Conservation (phyloP, 1,139 yeast genomes). For the Saccharomyces hybrid region DNA sequence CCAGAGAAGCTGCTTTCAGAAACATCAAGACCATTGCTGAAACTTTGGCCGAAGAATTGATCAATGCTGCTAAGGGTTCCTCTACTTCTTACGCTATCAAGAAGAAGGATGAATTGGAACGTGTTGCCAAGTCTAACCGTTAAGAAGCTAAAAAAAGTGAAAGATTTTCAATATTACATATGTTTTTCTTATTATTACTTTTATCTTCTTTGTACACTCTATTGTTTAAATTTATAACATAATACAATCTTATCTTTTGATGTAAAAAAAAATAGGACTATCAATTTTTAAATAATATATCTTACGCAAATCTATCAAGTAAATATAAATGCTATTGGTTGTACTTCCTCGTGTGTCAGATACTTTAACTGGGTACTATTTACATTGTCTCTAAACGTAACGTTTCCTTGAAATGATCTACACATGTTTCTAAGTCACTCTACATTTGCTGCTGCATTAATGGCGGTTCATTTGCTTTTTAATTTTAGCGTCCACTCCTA, state of each 20-base stretch:
- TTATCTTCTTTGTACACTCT: neutral
- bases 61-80: conserved; percentile 99
- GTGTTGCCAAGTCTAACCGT: conserved; percentile 99
- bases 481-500: conserved; percentile 28
- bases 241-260: conserved; percentile 1
- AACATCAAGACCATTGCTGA: conserved; percentile 99
- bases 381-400: neutral
- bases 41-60: conserved; percentile 99
- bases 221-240: conserved; percentile 1
- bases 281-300: neutral
- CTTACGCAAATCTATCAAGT: conserved; percentile 1
- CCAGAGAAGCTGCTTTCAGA: conserved; percentile 99
- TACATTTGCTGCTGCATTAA: neutral
- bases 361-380: neutral
- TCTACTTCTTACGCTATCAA: conserved; percentile 99
- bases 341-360: neutral
- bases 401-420: neutral
- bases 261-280: neutral
- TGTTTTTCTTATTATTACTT: neutral
- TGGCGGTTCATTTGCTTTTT: conserved; percentile 4
- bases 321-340: neutral
- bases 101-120: conserved; percentile 99
- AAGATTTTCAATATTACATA: neutral
- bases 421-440: neutral
- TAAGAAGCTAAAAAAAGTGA: conserved; percentile 37